Evolutionary conservation across 441 rosid species (phyloP).

Genomic region (Erodium trifolium): DNA sequence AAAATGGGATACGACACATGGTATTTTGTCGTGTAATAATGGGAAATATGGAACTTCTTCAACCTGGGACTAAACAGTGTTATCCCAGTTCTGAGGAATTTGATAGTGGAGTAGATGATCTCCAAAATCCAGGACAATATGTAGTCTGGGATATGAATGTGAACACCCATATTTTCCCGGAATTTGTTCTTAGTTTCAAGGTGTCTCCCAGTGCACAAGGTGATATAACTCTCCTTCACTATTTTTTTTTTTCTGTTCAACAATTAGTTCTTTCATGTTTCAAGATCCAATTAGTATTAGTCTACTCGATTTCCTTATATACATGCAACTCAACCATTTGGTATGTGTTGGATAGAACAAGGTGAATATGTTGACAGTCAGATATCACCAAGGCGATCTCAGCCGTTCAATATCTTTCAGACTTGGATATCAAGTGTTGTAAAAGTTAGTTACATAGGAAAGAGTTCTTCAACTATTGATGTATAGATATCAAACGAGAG

Average conservation of each 20-base stretch:
- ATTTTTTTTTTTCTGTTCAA: no score
- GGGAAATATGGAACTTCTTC: constrained; percentile 85
- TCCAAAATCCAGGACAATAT: constrained; percentile 53
- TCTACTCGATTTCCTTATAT: not conserved
- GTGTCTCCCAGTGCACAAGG: constrained; percentile 56
- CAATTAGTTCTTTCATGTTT: constrained; percentile 4
- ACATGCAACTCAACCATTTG: constrained; percentile 26
- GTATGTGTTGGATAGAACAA: constrained; percentile 33
- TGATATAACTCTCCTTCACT: constrained; percentile 34
- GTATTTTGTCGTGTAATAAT: constrained; percentile 79
- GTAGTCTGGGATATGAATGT: constrained; percentile 83
- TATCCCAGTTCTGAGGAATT: constrained; percentile 64
- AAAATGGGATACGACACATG: constrained; percentile 63
- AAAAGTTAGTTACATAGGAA: constrained; percentile 23
- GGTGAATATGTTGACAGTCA: constrained; percentile 23
- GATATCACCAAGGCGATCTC: constrained; percentile 26
- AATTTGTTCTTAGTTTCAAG: constrained; percentile 93
- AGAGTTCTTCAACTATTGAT: constrained; percentile 26
- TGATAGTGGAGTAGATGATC: constrained; percentile 89
- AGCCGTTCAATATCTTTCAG: constrained; percentile 18
- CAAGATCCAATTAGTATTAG: constrained; percentile 10
- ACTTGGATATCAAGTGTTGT: constrained; percentile 21
- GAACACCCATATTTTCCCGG: constrained; percentile 82
- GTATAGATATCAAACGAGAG: constrained; percentile 33
- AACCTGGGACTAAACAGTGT: constrained; percentile 45